Base-by-base conservation (phyloP, 1,284 basidiomycete species). In the Blastosporella zonata region DNA sequence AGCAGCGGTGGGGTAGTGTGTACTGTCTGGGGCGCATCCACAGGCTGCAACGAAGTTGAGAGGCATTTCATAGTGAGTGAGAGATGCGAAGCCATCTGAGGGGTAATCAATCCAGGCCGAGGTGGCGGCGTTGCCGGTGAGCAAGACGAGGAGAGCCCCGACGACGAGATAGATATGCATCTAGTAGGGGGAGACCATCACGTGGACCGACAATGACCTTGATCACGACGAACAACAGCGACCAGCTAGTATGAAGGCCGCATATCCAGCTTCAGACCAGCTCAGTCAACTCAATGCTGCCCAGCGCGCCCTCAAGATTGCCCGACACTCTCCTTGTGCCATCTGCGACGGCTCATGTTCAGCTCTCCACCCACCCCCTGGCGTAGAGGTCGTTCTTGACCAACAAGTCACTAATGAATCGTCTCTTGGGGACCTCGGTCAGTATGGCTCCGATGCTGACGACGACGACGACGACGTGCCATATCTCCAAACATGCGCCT, bases 1-100 rank as follows among this genome's bases (percentile, higher is more conserved):
- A 6, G 88, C 88, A 15, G 82, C 87, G 1, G 87, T 90, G 2
- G 87, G 87, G 59, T 82, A 87, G 58, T 82, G 71, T 22, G 85
- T 87, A 59, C 84, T 87, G 36, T 72, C 69, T 7, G 74, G 74
- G 1, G 78, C 82, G 61, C 88, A 90, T 47, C 87, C 87, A 57
- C 74, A 77, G 9, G 73, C 57, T 4, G 74, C 73, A 40, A 75
- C 74, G 57, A 75, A 84, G 48, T 78, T 75, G 28, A 63, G 59
- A 31, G 82, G 81, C n/a, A 85, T 68, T 28, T 66, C 63, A 57
- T 85, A 84, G 59, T 85, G 79, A 33, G 82, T 84, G 69, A 85
- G 70, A 10, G 81, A 81, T 13, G 81, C 84, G 39, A 68, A 60
- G 31, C 82, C 81, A 56, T 66, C 56, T 41, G 72, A 18, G 49